Base-by-base conservation (phyloP, 2,329 filamentous ascomycete species). In the Monosporascus sp. region DNA sequence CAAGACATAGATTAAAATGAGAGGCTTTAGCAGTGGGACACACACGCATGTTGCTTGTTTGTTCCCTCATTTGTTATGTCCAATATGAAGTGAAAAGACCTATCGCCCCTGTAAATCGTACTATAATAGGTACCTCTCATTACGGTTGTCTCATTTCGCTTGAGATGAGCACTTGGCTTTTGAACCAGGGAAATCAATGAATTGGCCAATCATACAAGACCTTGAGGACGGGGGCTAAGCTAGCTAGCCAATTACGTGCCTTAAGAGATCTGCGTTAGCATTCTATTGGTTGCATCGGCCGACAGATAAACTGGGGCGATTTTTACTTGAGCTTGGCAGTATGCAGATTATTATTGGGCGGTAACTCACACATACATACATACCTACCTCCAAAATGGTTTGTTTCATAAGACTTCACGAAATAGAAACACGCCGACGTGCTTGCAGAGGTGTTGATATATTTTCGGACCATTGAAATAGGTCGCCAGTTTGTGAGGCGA, bases 111-210 rank as follows among this genome's bases (percentile, higher is more conserved):
- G 43, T 27, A 31, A 46, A 18, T 46, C 43, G 24, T 4, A 46
- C 43, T 18, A 46, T 24, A 46, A 46, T 27, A 49, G 48, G 47
- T 20, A 49, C 48, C 20, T 49, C 48, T 38, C 22, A 31, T 38
- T 49, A 43, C 48, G 22, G 49, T 31, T n/a, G 48, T 43, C 53
- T 65, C 61, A 65, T 65, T 60, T 65, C 63, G 62, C 61, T 64
- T 64, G 59, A 51, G 49, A 52, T 55, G 58, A 62, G 57, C 55
- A 46, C 52, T 57, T 60, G 57, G 59, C 58, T 53, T 53, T 53
- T 37, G 50, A 45, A 56, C 49, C 51, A 62, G 58, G 61, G 56
- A 49, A 14, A 51, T 43, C 54, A 52, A 41, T 44, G 43, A 52
- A 54, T 45, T 25, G n/a, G 27, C 63, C 63, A 64, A 65, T 65